phyloP scores from a whole-genome alignment of 345 rosid species.

The Salix viminalis region DNA sequence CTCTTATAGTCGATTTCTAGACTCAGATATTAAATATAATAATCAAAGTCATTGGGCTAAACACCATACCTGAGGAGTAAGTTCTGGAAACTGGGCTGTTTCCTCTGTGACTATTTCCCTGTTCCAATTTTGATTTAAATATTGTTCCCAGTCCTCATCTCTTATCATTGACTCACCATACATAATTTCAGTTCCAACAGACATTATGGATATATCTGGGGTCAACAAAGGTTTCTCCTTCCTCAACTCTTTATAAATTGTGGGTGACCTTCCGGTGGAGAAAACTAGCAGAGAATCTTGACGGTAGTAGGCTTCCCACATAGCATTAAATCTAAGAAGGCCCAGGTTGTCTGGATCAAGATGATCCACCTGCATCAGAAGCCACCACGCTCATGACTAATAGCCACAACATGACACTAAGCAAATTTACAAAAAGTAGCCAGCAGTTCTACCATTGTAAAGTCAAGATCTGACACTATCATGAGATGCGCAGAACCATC shows the following conservation, averaged over 20 bases:
- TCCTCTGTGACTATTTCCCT: conserved; percentile 59
- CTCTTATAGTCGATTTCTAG: background rate
- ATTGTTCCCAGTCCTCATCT: conserved; percentile 78
- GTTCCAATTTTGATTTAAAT: conserved; percentile 76
- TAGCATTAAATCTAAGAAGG: conserved; percentile 75
- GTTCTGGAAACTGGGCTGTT: conserved; percentile 64
- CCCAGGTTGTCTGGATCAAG: conserved; percentile 39
- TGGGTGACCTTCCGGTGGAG: conserved; percentile 95
- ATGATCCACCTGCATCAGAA: conserved; percentile 16
- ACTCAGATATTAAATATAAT: background rate
- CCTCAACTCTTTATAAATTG: conserved; percentile 63
- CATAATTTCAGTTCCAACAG: conserved; percentile 96
- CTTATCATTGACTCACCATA: conserved; percentile 74
- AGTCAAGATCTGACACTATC: conserved; percentile 27
- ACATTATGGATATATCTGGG: conserved; percentile 84
- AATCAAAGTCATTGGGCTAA: background rate
- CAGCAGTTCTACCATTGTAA: conserved; percentile 16
- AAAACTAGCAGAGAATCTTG: conserved; percentile 83
- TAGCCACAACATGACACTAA: background rate
- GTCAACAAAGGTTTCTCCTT: conserved; percentile 82
- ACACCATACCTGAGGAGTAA: conserved; percentile 68
- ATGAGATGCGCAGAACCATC: conserved; percentile 21
- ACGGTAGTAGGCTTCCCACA: conserved; percentile 82
- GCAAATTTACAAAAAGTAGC: background rate
- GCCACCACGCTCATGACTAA: background rate